Evolutionary conservation across 441 rosid genomes (phyloP), one percentile per base, ranked within the genome.

Genomic region (Adansonia madagascariensis): DNA sequence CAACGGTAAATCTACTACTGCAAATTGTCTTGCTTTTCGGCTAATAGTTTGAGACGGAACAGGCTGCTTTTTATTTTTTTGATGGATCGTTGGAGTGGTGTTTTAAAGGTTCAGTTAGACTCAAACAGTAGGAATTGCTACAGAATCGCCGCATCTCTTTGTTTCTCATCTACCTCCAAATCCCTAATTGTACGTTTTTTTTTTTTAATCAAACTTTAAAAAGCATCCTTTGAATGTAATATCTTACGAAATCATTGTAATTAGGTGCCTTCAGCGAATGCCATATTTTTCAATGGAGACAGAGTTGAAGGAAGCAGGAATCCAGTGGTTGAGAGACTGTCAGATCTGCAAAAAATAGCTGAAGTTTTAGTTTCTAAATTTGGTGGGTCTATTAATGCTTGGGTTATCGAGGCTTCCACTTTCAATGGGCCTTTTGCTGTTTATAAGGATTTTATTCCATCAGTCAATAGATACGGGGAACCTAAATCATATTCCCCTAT

Each of bases 341-440:
- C 97, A 74, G 90, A 89, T 86, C 76, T 82, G 64, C 91, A 82
- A 79, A 81, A 31, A 20, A 78, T 92, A 67, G 92, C 97, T 71
- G 91, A 89, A 22, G 79, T 90, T 72, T 75, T 93, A 27, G 97
- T 88, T 78, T 92, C 97, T 47, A 93, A 93, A 74, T 88, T 89
- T 64, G 93, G 95, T 7, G 80, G 78, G 20, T 83, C 83, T 75
- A 77, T 86, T 55, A 92, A 92, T 79, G 95, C 93, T 57, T 89
- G 92, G 91, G 93, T 91, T 24, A 79, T 95, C 64, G 91, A 91
- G 73, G 91, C 94, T 82, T 80, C 92, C 56, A 15, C 83, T 50
- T 91, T 84, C 83, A 89, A 86, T 49, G 99, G 97, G 1, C 88
- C 93, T 12, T 95, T 92, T 64, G 92, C 98, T 6, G 85, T 93